A percentile compares a stretch with the other conserved stretches of the same genome.
Evolutionary conservation across 345 rosid genomes (phyloP).

Genomic region (rapeseed (Brassica napus)): Da-Ae NC_063447.1:34617501-34618000

Average conservation of each 20-base stretch:
- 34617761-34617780: neutral
- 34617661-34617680: neutral
- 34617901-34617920: too few species aligned
- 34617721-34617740: neutral
- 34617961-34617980: neutral
- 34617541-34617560: too few species aligned
- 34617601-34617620: neutral
- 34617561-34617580: neutral
- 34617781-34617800: neutral
- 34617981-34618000: conserved; percentile 21
- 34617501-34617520: too few species aligned
- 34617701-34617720: too few species aligned
- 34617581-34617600: conserved; percentile 6
- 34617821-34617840: neutral
- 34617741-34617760: neutral
- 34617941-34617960: neutral
- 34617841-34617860: neutral
- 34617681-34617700: neutral
- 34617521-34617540: too few species aligned
- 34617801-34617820: neutral
- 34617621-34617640: neutral
- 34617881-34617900: neutral
- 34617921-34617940: too few species aligned
- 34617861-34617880: neutral
- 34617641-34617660: neutral